Evolutionary conservation across 495 filamentous ascomycete species (phyloP).

Genomic region (Penicillium mononematosum): DNA sequence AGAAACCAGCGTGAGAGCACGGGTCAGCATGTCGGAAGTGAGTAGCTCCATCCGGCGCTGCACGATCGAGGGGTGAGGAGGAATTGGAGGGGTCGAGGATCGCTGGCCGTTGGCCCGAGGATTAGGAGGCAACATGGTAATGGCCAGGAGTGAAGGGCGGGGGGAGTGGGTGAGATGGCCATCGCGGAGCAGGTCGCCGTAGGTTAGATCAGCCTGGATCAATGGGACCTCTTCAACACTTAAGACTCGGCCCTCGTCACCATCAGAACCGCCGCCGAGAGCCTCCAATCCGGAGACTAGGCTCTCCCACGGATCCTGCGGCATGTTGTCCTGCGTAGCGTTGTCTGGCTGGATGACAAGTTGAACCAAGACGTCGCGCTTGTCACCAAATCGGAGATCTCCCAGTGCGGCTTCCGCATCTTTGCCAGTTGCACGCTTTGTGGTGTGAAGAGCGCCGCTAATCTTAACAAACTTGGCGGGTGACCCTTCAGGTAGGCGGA

Average conservation of each 20-base stretch:
- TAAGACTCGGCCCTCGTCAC: constrained; percentile 76
- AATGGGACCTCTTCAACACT: constrained; percentile 95
- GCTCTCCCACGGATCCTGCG: constrained; percentile 95
- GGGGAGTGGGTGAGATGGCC: constrained; percentile 84
- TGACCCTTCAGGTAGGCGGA: constrained; percentile 91
- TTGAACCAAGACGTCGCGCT: constrained; percentile 94
- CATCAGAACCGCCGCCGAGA: constrained; percentile 84
- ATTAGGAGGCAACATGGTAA: constrained; percentile 90
- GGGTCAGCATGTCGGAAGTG: constrained; percentile 96
- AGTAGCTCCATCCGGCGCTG: constrained; percentile 97
- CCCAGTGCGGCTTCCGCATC: constrained; percentile 93
- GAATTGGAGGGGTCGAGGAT: constrained; percentile 78
- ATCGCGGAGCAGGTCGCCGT: constrained; percentile 91
- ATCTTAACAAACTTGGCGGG: constrained; percentile 99
- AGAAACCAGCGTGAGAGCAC: constrained; percentile 87
- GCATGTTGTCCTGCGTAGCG: constrained; percentile 77
- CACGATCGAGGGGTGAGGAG: constrained; percentile 92
- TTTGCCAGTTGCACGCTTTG: constrained; percentile 93
- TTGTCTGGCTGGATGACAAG: constrained; percentile 90
- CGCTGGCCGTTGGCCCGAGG: constrained; percentile 59
- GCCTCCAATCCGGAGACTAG: constrained; percentile 95
- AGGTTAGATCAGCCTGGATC: constrained; percentile 91
- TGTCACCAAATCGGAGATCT: constrained; percentile 94
- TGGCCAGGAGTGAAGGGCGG: constrained; percentile 88
- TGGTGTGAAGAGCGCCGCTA: constrained; percentile 93